phyloP scores from a whole-genome alignment of 371 early-diverging fungal species.

The Apophysomyces trapeziformis region DNA sequence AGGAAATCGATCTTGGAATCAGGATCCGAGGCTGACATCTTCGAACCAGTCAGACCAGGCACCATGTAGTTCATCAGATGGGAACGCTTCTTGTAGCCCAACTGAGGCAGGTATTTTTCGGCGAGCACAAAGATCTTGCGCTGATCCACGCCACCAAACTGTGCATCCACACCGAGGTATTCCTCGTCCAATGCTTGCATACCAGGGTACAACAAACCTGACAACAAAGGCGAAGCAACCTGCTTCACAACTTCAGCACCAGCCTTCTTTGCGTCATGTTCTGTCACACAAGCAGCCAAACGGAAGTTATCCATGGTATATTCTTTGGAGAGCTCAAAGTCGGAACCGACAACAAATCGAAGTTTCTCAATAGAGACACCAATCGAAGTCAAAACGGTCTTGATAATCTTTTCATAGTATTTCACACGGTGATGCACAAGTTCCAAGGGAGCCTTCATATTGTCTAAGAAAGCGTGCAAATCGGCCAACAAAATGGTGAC shows the following conservation, averaged over 20 bases:
- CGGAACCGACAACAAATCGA: constrained; percentile 93
- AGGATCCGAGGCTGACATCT: constrained; percentile 99
- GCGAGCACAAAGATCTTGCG: constrained; percentile 99
- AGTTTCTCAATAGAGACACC: constrained; percentile 94
- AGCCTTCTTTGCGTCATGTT: constrained; percentile 99
- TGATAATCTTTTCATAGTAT: constrained; percentile 96
- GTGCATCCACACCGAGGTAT: constrained; percentile 97
- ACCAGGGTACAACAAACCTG: constrained; percentile 97
- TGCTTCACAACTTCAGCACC: constrained; percentile 99
- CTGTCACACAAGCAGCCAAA: constrained; percentile 87
- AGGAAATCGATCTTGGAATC: constrained; percentile 98
- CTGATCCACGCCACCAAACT: constrained; percentile 99
- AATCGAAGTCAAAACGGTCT: constrained; percentile 87
- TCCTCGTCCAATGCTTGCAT: constrained; percentile 99
- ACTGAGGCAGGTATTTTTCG: constrained; percentile 93
- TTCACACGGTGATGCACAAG: constrained; percentile 87
- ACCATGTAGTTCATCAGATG: constrained; percentile 99
- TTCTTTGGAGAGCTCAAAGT: constrained; percentile 86
- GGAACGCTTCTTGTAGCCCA: constrained; percentile 98
- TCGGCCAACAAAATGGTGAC: constrained; percentile 98
- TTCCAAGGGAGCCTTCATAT: constrained; percentile 98
- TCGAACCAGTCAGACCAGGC: constrained; percentile 95
- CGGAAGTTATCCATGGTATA: constrained; percentile 97
- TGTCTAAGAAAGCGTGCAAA: constrained; percentile 99
- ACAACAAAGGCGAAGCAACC: constrained; percentile 93